Base-by-base conservation (phyloP, 2,329 filamentous ascomycete genomes). In the Lachnellula subtilissima region DNA sequence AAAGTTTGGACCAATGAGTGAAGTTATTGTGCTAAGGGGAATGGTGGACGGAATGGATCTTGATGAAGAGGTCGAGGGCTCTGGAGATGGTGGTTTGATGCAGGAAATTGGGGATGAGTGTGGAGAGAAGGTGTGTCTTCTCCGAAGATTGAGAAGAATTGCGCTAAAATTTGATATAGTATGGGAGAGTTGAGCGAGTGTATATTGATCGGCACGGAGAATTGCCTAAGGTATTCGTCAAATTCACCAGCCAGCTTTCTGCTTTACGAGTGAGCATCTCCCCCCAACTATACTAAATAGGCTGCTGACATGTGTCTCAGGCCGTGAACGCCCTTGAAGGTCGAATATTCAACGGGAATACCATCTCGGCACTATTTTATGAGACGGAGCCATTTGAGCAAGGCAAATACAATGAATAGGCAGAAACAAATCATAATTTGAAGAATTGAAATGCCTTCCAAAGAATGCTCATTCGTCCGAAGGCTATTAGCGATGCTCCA, bases 61-160 rank as follows among this genome's bases (percentile, higher is more conserved):
- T 46, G 82, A 87, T 55, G 79, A 78, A n/a, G 93, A 97, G 71
- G 83, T 96, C 49, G 82, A 86, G 57, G 74, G 78, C 12, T 73
- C 76, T 17, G 79, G 83, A 36, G 79, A 80, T 53, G 78, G 77
- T 12, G 84, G 84, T 0, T 75, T 99, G 50, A 86, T 93, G 64
- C 93, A 97, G 74, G 92, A 97, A 71, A 97, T 99, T 72, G 94
- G 94, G 6, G 90, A 97, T 67, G 90, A 96, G 69, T 97, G 95
- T 72, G 86, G 86, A 50, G 84, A 90, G 62, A 91, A 92, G 79
- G 83, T 86, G 68, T 62, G 69, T 61, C n/a, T 4, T 7, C 11
- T 25, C 53, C 28, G 42, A 19, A 14, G 37, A 17, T 32, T 11
- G 9, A 46, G 8, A 40, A 39, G 12, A 25, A 22, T 14, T 12